Evolutionary conservation across 1,284 basidiomycete genomes (phyloP), one percentile per base, ranked within the genome.

Genomic region (Jaminaea rosea): DNA sequence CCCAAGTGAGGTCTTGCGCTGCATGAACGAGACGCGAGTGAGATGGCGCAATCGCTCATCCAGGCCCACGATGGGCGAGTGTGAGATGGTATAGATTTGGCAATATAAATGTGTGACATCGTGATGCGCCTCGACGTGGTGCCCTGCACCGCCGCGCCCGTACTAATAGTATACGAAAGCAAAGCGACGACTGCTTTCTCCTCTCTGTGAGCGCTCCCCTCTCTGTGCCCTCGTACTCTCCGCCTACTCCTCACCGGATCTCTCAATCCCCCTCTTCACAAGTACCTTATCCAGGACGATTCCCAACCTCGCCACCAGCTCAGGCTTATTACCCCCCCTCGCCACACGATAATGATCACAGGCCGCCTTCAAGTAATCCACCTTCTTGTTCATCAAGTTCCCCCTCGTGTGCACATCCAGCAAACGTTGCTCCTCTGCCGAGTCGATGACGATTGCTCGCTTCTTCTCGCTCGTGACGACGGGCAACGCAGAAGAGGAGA

Each of bases 271-370:
- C 44, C 27, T 39, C 17, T 39, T 52, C 6, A 28, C 46, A 8
- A 27, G 15, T 8, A 52, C 11, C 23, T 53, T 49, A 42, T 53
- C 44, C 7, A 70, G 44, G 24, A 63, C 56, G 11, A 24, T 51
- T 42, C 52, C 56, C 36, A 73, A 47, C 39, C 59, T 27, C 24
- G 46, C 55, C 15, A 68, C 45, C 44, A 73, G 44, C 17, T 73
- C 70, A n/a, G 54, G 45, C 61, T 73, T 73, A 27, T 47, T 56
- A 2, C 70, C 69, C 45, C 55, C 55, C 48, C 58, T 64, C 13
- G 59, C 54, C 46, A 69, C 34, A 21, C 63, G 53, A 32, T 59
- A 67, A 21, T 61, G 60, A 2, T 63, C 61, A 37, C 63, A 65
- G 11, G 58, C 67, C 23, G 54, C 49, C 34, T 52, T 55, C 17